A percentile compares a stretch with the other conserved stretches of the same genome.
Conservation (phyloP, 2,329 filamentous ascomycete genomes). For the Stagonosporopsis tanaceti region DNA sequence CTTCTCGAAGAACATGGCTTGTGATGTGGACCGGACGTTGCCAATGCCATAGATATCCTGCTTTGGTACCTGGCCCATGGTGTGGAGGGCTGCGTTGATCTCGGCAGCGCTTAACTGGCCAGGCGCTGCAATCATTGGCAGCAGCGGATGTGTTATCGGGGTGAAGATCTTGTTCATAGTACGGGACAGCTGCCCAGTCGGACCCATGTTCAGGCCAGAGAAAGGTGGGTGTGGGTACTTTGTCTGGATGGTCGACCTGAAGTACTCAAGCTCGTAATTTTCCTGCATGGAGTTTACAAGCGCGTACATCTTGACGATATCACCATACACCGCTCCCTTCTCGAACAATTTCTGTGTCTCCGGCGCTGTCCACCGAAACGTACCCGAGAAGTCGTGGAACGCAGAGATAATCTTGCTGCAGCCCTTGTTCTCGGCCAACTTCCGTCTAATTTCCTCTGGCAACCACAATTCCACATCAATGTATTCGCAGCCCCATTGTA, state of each 20-base stretch:
- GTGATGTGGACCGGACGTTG: constrained; percentile 74
- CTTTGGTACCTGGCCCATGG: constrained; percentile 81
- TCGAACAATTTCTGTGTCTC: constrained; percentile 76
- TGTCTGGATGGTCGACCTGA: constrained; percentile 76
- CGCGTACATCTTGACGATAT: constrained; percentile 91
- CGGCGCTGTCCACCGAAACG: constrained; percentile 80
- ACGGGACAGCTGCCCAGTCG: constrained; percentile 83
- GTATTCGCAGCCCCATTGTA: constrained; percentile 90
- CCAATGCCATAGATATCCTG: constrained; percentile 83
- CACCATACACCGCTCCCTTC: constrained; percentile 75
- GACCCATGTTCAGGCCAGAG: constrained; percentile 87
- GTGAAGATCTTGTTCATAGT: constrained; percentile 87
- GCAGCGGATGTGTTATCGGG: constrained; percentile 83
- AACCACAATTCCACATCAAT: constrained; percentile 90
- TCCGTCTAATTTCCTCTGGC: constrained; percentile 75
- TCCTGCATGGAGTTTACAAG: constrained; percentile 83
- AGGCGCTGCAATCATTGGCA: constrained; percentile 84
- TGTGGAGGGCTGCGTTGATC: constrained; percentile 80
- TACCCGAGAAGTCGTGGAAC: constrained; percentile 87
- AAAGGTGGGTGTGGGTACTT: constrained; percentile 77
- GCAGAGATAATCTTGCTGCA: constrained; percentile 90
- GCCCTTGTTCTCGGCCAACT: constrained; percentile 73
- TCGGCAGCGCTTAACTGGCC: constrained; percentile 86
- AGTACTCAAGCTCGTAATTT: constrained; percentile 90
- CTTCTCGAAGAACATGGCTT: constrained; percentile 84